These are phyloP conservation scores for Solanum hybrid DNA, from an alignment of 305 asterid species.

Conservation along the genomic window DNA sequence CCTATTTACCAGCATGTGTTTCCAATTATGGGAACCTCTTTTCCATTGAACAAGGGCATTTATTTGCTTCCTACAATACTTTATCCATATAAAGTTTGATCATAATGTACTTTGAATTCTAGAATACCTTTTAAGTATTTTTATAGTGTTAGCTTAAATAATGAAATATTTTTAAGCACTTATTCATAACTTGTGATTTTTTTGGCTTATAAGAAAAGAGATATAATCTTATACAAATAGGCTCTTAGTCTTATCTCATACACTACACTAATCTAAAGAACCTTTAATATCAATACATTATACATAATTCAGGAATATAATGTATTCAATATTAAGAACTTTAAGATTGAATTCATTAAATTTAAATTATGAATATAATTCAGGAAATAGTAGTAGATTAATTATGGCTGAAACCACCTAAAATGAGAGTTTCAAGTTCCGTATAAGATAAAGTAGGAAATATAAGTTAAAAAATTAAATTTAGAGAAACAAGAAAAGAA, in stretches of 20 bases:
- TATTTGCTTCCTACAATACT: background rate
- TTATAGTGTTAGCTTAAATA: background rate
- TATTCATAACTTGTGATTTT: too few species aligned
- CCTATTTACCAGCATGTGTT: too few species aligned
- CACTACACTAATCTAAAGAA: too few species aligned
- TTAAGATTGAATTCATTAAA: too few species aligned
- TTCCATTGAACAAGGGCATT: background rate
- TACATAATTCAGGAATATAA: too few species aligned
- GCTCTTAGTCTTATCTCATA: too few species aligned
- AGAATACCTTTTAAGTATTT: background rate
- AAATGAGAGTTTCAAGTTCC: background rate
- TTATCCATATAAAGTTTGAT: background rate
- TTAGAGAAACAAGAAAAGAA: background rate
- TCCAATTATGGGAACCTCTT: background rate
- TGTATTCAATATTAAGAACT: too few species aligned
- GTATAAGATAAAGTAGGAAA: too few species aligned
- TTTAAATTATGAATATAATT: background rate
- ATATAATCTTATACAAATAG: background rate
- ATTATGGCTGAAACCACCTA: background rate
- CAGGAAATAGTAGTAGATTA: background rate
- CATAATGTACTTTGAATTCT: too few species aligned
- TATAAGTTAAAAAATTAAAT: background rate
- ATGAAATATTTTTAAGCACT: too few species aligned
- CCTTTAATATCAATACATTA: too few species aligned
- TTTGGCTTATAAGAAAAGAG: background rate